Base-by-base conservation (phyloP, 257 asterid genomes). In the Fraxinus quadrangulata region DNA sequence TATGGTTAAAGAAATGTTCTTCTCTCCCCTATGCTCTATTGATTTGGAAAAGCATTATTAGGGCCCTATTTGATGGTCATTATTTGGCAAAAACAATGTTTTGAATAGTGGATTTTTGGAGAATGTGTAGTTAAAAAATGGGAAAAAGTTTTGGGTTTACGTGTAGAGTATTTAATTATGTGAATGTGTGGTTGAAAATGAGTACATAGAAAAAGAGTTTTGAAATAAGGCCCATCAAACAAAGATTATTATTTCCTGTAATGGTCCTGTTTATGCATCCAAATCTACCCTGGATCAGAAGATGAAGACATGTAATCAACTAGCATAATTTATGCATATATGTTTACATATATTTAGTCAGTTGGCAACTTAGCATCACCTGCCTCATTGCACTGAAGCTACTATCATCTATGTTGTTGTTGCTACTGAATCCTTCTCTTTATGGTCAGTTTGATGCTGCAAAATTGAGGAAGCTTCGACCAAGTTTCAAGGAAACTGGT, bases 401-500 rank as follows among this genome's bases (percentile, higher is more conserved):
- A 1, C 19, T 63, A 9, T 24, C 28, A 0, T 9, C 14, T 23
- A 4, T 63, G 17, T 11, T 63, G 7, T 3, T 63, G 21, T 72
- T 70, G 54, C n/a, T 67, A n/a, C 77, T 83, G 74, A 79, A 63
- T 74, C 39, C 23, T 75, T 39, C 73, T 67, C 65, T 61, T n/a
- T 75, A 65, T 74, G 81, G 73, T 85, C 84, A 96, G 99, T 93
- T 96, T 87, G 99, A 96, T 87, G 92, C 93, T 69, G 91, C 94
- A 75, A 96, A 93, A 85, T 84, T 96, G 92, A 93, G 92, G 85
- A 96, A 93, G 89, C 92, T 96, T 65, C 89, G 97, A 70, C 98
- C 98, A 67, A 96, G 98, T 86, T 96, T 96, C 87, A 96, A 96
- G 97, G 97, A 92, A 83, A 87, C 90, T 36, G 99, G 94, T 19